Percentiles rank a stretch among this genome's conserved stretches.
Evolutionary conservation across 192 early-diverging fungal species (phyloP).

Genomic region (Spinellus fusiger): DNA sequence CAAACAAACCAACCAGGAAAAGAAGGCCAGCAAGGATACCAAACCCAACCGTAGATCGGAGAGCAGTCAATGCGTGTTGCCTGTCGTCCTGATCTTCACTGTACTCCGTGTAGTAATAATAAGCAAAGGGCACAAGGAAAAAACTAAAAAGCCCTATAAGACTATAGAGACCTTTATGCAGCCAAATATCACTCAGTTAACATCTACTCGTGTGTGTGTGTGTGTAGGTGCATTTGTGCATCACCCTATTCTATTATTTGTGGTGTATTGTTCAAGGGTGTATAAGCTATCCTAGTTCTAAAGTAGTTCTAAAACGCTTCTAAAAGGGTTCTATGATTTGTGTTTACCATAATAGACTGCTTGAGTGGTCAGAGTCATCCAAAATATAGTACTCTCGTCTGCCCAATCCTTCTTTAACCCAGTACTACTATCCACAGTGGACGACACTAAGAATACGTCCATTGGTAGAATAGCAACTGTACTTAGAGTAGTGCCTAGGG

Average conservation of each 20-base stretch:
- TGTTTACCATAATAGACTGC: constrained; percentile 44
- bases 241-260: not conserved
- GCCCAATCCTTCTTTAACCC: constrained; percentile 54
- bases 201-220: not conserved
- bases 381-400: constrained; percentile 36
- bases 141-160: constrained; percentile 36
- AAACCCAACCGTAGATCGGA: constrained; percentile 46
- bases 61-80: constrained; percentile 28
- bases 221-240: not conserved
- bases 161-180: constrained; percentile 35
- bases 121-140: constrained; percentile 49
- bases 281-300: too few relatives aligned
- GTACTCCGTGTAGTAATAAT: constrained; percentile 53
- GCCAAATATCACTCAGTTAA: not conserved
- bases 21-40: constrained; percentile 32
- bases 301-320: too few relatives aligned
- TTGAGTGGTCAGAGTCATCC: constrained; percentile 32
- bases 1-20: constrained; percentile 42
- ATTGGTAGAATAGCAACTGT: constrained; percentile 44
- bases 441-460: constrained; percentile 53
- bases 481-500: constrained; percentile 35
- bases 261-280: not conserved
- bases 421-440: constrained; percentile 39
- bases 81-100: constrained; percentile 23
- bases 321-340: too few relatives aligned